phyloP scores from a whole-genome alignment of 768 basidiomycete species.

The Phlegmacium glaucopus region DNA sequence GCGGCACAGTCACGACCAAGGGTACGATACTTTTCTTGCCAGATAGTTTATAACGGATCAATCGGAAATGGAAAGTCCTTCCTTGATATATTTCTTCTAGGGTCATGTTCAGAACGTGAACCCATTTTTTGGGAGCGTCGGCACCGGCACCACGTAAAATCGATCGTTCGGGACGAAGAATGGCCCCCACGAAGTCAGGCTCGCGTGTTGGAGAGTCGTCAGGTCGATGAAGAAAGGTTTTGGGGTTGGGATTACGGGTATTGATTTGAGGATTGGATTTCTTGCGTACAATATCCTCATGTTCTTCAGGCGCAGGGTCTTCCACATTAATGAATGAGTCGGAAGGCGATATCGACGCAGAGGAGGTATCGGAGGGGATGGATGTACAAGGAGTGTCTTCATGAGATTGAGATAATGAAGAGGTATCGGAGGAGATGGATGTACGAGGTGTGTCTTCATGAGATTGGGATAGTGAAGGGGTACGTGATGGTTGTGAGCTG shows the following conservation, averaged over 20 bases:
- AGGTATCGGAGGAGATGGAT: too few species aligned
- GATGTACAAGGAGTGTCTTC: too few species aligned
- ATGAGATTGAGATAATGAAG: too few species aligned
- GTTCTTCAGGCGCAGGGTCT: too few species aligned
- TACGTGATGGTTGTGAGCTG: conserved; percentile 7
- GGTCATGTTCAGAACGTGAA: too few species aligned
- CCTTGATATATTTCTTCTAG: too few species aligned
- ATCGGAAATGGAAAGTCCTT: too few species aligned
- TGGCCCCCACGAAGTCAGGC: conserved; percentile 13
- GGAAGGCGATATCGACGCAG: too few species aligned
- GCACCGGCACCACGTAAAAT: conserved; percentile 21
- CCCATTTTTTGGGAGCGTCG: conserved; percentile 28
- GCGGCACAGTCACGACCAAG: conserved; percentile 47
- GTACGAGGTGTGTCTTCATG: too few species aligned
- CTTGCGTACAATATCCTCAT: too few species aligned
- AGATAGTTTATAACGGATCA: conserved; percentile 40
- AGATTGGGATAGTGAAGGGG: conserved; percentile 5
- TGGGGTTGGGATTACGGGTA: conserved; percentile 13
- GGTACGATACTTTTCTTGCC: conserved; percentile 45
- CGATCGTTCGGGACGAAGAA: conserved; percentile 16
- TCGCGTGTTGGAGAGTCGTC: conserved; percentile 9
- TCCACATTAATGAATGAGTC: too few species aligned
- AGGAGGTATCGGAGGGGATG: too few species aligned
- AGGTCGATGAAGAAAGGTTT: conserved; percentile 7
- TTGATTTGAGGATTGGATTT: conserved; percentile 10